Conservation (phyloP, 2,329 filamentous ascomycete species). For the Cladophialophora bantiana region DNA sequence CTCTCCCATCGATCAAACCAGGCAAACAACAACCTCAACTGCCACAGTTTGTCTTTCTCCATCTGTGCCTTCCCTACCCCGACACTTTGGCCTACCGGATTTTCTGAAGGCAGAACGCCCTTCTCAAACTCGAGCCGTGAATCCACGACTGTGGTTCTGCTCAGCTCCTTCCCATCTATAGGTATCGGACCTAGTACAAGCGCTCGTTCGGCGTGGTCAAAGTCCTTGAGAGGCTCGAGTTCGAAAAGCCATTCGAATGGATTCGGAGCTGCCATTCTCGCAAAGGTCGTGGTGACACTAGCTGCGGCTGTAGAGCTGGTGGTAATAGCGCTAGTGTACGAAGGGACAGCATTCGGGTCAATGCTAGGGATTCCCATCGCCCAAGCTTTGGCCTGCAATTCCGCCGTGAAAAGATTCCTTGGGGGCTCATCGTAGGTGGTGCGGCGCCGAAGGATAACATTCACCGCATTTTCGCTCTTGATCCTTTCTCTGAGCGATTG, state of each 20-base stretch:
- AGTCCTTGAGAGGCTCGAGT: slow-evolving; percentile 60
- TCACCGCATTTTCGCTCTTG: slow-evolving; percentile 59
- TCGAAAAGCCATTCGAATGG: slow-evolving; percentile 78
- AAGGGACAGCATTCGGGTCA: slow-evolving; percentile 42
- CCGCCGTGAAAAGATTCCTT: slow-evolving; percentile 68
- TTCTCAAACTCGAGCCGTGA: slow-evolving; percentile 71
- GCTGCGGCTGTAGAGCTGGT: slow-evolving; percentile 33
- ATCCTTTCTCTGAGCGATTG: slow-evolving; percentile 17
- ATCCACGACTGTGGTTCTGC: slow-evolving; percentile 71
- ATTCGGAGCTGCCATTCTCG: slow-evolving; percentile 37
- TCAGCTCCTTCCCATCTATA: slow-evolving; percentile 57
- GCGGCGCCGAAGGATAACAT: slow-evolving; percentile 75
- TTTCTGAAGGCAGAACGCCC: slow-evolving; percentile 41
- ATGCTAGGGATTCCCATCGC: slow-evolving; percentile 52
- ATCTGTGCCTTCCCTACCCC: slow-evolving; percentile 29
- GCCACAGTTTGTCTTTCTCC: slow-evolving; percentile 65
- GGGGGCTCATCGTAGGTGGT: slow-evolving; percentile 68
- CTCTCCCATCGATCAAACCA: slow-evolving; percentile 64
- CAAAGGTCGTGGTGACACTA: not conserved
- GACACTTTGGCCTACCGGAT: not conserved
- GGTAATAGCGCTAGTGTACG: slow-evolving; percentile 36
- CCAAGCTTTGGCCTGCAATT: slow-evolving; percentile 75
- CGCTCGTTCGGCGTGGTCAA: slow-evolving; percentile 71
- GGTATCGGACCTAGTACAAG: slow-evolving; percentile 61
- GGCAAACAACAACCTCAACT: slow-evolving; percentile 68